Evolutionary conservation across 2,329 filamentous ascomycete genomes (phyloP), one percentile per base, ranked within the genome.

Genomic region (Fusarium bactridioides): DNA sequence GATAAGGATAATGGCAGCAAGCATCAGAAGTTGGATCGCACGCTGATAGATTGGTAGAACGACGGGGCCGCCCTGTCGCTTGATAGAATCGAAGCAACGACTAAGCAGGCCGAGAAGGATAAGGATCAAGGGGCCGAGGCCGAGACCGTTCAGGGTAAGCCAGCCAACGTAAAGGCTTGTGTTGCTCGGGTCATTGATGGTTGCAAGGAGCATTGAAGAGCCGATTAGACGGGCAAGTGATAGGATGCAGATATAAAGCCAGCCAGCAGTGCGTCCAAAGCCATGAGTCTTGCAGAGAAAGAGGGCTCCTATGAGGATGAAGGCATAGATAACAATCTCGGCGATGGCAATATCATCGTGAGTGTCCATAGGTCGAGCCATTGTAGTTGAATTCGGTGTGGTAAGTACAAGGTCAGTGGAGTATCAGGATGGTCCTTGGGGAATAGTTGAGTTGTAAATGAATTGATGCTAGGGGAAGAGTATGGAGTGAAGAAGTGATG

Each of bases 201-300:
- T 79, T 51, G 76, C 80, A 11, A 82, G 78, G 61, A 75, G 78
- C 18, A 90, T 63, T n/a, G 83, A 81, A 71, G 89, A 85, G 68
- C 83, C 80, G 54, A 90, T 83, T 60, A 92, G 88, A 82, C 91
- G 88, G 61, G 79, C 83, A 19, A 90, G 81, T 4, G 89, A 83
- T 19, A 90, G 83, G 31, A 92, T 84, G 19, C 91, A 82, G 74
- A 92, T 86, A 15, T 90, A 83, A 27, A 90, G 85, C 53, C 89
- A 91, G 8, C 89, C 89, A 21, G 87, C 87, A 13, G 90, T 85
- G 83, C 90, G 89, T 9, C 81, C 74, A 77, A 86, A 87, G 86
- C 89, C 80, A 61, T 82, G 79, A 19, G 74, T 78, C 64, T 74
- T 88, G 16, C 88, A 89, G 61, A 91, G 67, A 41, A 77, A 57